Evolutionary conservation across 306 rosid genomes (phyloP).

Genomic region (Nissolia schottii): DNA sequence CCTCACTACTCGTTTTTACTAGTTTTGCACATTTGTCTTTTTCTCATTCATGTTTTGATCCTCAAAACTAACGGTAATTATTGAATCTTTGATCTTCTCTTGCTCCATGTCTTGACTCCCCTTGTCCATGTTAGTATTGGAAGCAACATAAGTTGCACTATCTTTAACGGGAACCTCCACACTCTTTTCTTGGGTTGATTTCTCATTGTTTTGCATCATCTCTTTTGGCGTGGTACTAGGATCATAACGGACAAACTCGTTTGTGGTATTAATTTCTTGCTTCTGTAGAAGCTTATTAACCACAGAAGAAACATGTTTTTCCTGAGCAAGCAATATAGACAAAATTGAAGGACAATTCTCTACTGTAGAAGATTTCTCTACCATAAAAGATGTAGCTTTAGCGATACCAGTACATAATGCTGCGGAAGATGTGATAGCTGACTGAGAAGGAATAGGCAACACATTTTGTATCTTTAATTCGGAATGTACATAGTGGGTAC

Average conservation of each 20-base stretch:
- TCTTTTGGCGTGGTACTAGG: slow-evolving; percentile 15
- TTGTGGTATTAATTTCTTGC: slow-evolving; percentile 36
- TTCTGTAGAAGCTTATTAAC: slow-evolving; percentile 24
- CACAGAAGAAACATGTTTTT: slow-evolving; percentile 23
- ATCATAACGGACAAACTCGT: slow-evolving; percentile 17
- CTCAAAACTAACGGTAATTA: slow-evolving; percentile 16
- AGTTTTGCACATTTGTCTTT: slow-evolving; percentile 13
- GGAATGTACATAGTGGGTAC: neutral
- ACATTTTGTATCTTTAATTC: slow-evolving; percentile 37
- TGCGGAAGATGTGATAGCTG: slow-evolving; percentile 15
- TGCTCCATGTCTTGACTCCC: slow-evolving; percentile 13
- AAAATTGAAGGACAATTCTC: too few species aligned
- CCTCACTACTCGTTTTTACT: slow-evolving; percentile 3
- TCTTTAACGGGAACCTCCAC: neutral
- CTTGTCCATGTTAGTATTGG: slow-evolving; percentile 17
- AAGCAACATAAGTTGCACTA: neutral
- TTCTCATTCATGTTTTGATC: slow-evolving; percentile 31
- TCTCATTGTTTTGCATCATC: slow-evolving; percentile 19
- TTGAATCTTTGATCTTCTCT: slow-evolving; percentile 3
- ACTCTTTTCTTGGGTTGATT: neutral
- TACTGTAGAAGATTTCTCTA: slow-evolving; percentile 23
- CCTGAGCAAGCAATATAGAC: slow-evolving; percentile 26
- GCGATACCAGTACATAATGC: neutral
- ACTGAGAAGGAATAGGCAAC: neutral
- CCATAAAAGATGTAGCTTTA: slow-evolving; percentile 20